phyloP scores from a whole-genome alignment of 192 early-diverging fungal genomes.

The Gonapodya prolifera region DNA sequence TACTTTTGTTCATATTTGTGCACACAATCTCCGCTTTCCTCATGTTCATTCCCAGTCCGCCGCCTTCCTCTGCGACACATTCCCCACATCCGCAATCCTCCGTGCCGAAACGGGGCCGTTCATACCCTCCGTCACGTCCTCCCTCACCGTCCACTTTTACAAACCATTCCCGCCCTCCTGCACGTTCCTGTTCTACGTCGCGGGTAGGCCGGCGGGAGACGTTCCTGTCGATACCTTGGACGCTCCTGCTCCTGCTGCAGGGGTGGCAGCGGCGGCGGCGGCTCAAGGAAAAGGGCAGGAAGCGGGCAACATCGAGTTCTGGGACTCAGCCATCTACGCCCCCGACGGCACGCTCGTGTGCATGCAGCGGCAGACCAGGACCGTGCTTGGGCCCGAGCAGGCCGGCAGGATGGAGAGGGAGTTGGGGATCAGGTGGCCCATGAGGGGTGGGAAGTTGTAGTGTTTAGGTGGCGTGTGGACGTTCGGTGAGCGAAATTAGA shows the following conservation, averaged over 20 bases:
- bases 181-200: neutral
- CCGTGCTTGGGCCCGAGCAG: neutral
- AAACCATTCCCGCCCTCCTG: neutral
- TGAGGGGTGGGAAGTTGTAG: too few relatives aligned
- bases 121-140: conserved; percentile 1
- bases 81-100: neutral
- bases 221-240: neutral
- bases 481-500: too few relatives aligned
- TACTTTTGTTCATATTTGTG: too few relatives aligned
- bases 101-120: neutral
- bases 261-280: too few relatives aligned
- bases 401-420: neutral
- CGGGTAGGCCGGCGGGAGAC: neutral
- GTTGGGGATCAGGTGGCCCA: neutral
- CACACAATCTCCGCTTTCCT: too few relatives aligned
- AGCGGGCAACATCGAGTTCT: neutral
- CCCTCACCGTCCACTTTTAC: neutral
- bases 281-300: too few relatives aligned
- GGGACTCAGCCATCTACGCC: neutral
- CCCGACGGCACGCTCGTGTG: neutral
- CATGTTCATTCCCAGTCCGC: neutral
- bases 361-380: neutral
- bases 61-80: neutral
- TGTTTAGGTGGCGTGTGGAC: too few relatives aligned
- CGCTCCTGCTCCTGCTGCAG: neutral